Conservation (phyloP, 1,284 basidiomycete genomes). For the Sanguinoderma infundibulare region DNA sequence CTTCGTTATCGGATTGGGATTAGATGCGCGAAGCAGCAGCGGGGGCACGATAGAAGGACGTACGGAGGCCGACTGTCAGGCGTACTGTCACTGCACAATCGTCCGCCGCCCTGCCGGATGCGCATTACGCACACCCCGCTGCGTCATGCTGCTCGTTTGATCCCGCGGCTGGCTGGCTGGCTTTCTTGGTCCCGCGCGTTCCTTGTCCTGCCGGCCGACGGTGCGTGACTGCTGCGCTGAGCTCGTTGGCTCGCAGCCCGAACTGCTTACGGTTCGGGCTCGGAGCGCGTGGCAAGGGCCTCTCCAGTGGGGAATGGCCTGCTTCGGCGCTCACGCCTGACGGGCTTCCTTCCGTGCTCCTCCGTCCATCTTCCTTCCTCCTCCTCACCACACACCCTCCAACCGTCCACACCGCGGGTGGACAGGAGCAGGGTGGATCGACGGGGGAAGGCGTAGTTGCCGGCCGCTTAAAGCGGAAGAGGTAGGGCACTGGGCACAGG, state of each 20-base stretch:
- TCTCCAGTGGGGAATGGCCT: neutral
- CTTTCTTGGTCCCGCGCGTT: neutral
- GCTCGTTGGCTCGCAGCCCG: neutral
- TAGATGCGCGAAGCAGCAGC: slow-evolving; percentile 5
- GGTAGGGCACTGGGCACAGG: neutral
- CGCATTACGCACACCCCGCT: neutral
- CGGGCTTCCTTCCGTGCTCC: neutral
- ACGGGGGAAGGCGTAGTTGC: neutral
- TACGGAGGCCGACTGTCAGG: neutral
- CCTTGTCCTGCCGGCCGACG: neutral
- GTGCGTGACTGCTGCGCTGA: neutral
- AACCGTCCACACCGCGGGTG: neutral
- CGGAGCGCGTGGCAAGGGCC: neutral
- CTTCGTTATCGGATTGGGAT: slow-evolving; percentile 6
- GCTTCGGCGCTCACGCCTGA: neutral
- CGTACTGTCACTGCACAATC: neutral
- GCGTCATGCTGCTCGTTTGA: neutral
- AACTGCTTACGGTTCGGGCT: neutral
- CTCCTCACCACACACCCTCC: neutral
- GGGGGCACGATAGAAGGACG: neutral
- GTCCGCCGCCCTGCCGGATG: neutral
- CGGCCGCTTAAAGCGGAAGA: neutral
- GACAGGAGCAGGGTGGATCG: neutral
- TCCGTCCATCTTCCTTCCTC: neutral
- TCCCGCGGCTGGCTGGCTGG: neutral